phyloP scores from a whole-genome alignment of 805 yeast genomes.

The Zygoascus biomembranicola region DNA sequence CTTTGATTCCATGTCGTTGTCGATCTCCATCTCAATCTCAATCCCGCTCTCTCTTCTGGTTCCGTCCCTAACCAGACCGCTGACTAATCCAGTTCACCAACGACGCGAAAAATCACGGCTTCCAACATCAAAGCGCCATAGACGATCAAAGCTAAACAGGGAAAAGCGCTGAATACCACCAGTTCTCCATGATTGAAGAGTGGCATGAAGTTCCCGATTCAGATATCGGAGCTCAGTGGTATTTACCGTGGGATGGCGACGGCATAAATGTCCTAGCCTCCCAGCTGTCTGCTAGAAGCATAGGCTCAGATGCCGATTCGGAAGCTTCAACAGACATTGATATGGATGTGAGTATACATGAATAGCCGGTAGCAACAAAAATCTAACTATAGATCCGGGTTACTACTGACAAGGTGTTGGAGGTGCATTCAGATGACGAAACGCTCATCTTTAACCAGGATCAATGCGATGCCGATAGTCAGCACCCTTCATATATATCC shows the following conservation, averaged over 20 bases:
- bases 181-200: background rate
- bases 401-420: background rate
- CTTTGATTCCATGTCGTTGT: too few relatives aligned
- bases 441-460: too few relatives aligned
- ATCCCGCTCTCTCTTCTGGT: too few relatives aligned
- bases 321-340: background rate
- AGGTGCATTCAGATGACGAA: too few relatives aligned
- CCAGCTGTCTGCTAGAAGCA: background rate
- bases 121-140: background rate
- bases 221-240: slow-evolving; percentile 1
- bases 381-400: background rate
- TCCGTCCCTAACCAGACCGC: background rate
- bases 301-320: background rate
- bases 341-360: background rate
- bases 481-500: background rate
- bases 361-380: background rate
- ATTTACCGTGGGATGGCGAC: background rate
- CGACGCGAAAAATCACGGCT: background rate
- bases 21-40: too few relatives aligned
- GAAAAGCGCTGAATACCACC: too few relatives aligned
- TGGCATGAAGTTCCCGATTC: background rate
- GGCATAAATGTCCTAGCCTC: background rate
- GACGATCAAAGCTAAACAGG: too few relatives aligned
- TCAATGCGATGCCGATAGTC: background rate
- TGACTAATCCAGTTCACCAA: background rate